Evolutionary conservation across 371 early-diverging fungal genomes (phyloP).

Genomic region (Rhizopus arrhizus): DNA sequence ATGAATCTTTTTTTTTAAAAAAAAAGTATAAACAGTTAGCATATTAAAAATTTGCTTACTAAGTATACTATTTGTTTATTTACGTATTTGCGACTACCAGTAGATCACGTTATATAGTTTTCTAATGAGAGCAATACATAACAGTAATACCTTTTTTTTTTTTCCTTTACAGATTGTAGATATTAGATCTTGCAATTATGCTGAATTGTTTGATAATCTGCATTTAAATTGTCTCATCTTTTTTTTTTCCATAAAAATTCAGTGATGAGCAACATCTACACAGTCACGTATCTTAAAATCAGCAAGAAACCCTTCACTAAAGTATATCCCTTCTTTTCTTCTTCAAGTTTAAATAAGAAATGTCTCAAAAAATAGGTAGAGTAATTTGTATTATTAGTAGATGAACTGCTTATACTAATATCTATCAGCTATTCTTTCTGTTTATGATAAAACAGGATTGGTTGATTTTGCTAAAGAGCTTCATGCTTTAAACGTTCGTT

Average conservation of each 20-base stretch:
- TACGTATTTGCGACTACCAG: too few relatives aligned
- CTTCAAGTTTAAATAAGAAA: constrained; percentile 10
- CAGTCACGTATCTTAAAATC: constrained; percentile 21
- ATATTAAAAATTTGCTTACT: too few relatives aligned
- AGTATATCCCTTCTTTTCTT: constrained; percentile 7
- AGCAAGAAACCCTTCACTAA: neutral
- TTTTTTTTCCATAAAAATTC: neutral
- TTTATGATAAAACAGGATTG: constrained; percentile 95
- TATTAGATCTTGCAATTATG: too few relatives aligned
- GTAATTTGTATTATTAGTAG: neutral
- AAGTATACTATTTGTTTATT: too few relatives aligned
- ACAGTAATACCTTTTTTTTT: too few relatives aligned
- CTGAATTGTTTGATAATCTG: neutral
- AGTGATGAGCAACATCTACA: constrained; percentile 22
- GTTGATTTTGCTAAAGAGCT: constrained; percentile 88
- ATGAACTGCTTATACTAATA: neutral
- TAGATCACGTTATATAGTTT: too few relatives aligned
- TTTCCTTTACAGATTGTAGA: too few relatives aligned
- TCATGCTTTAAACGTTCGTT: constrained; percentile 70
- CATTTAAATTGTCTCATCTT: neutral
- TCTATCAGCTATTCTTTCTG: constrained; percentile 85
- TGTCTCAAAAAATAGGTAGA: constrained; percentile 44
- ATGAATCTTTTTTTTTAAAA: too few relatives aligned
- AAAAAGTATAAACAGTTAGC: too few relatives aligned
- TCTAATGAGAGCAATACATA: too few relatives aligned